Conservation (phyloP, 2,329 filamentous ascomycete species). For the Seiridium cupressi region DNA sequence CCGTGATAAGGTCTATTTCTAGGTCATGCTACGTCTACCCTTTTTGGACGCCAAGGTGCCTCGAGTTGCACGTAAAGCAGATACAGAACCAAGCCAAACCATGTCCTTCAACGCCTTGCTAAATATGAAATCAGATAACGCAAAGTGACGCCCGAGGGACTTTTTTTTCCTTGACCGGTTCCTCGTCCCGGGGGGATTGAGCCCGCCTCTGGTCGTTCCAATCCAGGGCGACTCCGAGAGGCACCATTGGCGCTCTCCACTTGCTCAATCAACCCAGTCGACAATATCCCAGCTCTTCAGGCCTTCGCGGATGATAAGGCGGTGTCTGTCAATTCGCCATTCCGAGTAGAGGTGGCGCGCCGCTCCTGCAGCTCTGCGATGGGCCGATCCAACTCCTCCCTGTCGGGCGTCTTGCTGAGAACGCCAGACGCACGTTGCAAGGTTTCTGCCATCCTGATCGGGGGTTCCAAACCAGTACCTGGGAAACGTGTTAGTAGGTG, state of each 20-base stretch:
- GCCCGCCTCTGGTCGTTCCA: no score
- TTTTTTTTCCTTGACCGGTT: not conserved
- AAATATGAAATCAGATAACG: not conserved
- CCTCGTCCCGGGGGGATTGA: not conserved
- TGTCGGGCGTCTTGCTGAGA: constrained; percentile 56
- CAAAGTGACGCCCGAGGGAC: not conserved
- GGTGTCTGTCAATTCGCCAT: constrained; percentile 70
- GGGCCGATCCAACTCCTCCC: constrained; percentile 59
- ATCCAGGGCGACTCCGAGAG: no score
- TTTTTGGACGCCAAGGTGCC: not conserved
- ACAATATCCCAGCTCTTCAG: constrained; percentile 62
- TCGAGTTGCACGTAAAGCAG: not conserved
- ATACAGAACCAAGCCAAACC: not conserved
- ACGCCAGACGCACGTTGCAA: constrained; percentile 77
- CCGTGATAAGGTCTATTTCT: constrained; percentile 2
- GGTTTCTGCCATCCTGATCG: constrained; percentile 67
- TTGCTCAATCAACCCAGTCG: constrained; percentile 48
- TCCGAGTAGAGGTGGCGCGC: constrained; percentile 61
- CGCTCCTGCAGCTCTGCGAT: constrained; percentile 64
- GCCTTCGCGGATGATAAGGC: constrained; percentile 66
- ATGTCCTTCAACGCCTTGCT: not conserved
- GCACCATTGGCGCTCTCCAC: not conserved
- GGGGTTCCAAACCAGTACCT: constrained; percentile 86
- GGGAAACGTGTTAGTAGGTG: constrained; percentile 16
- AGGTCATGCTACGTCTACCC: not conserved